phyloP scores from a whole-genome alignment of 2,329 filamentous ascomycete genomes.

The Mycogone perniciosa region DNA sequence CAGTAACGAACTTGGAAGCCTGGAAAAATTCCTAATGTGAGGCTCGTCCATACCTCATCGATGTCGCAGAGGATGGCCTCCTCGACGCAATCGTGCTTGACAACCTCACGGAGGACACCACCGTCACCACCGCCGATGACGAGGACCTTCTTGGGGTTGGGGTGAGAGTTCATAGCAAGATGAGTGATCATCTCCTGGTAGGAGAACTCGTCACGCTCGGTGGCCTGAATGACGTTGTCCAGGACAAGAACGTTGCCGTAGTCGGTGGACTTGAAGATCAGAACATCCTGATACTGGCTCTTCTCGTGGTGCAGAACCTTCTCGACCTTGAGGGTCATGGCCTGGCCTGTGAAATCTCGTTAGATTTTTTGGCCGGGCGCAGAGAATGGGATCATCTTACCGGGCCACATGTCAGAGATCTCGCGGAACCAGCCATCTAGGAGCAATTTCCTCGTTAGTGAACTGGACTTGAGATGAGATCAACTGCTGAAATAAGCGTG shows the following conservation, averaged over 20 bases:
- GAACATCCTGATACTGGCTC: conserved; percentile 97
- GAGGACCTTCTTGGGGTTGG: conserved; percentile 94
- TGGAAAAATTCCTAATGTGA: neutral
- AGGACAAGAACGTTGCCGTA: conserved; percentile 94
- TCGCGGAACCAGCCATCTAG: conserved; percentile 99
- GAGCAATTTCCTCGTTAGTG: neutral
- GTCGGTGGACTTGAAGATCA: conserved; percentile 97
- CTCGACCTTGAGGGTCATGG: conserved; percentile 97
- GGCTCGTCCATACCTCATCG: conserved; percentile 60
- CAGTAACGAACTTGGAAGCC: too few relatives aligned
- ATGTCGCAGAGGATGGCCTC: conserved; percentile 97
- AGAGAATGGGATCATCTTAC: conserved; percentile 27
- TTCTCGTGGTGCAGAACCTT: conserved; percentile 99
- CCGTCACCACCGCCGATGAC: conserved; percentile 98
- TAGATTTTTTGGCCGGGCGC: neutral
- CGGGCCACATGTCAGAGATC: conserved; percentile 97
- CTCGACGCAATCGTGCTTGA: conserved; percentile 98
- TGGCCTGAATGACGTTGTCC: conserved; percentile 98
- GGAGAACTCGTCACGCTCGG: conserved; percentile 97
- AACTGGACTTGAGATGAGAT: neutral
- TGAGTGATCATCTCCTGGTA: conserved; percentile 99
- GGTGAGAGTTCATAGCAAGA: conserved; percentile 96
- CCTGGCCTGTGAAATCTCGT: conserved; percentile 58
- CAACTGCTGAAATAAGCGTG: neutral
- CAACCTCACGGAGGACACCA: conserved; percentile 93